A percentile compares a stretch with the other conserved stretches of the same genome.
Conservation (phyloP, 805 yeast species). For the Ogataea paradorogensis region DNA sequence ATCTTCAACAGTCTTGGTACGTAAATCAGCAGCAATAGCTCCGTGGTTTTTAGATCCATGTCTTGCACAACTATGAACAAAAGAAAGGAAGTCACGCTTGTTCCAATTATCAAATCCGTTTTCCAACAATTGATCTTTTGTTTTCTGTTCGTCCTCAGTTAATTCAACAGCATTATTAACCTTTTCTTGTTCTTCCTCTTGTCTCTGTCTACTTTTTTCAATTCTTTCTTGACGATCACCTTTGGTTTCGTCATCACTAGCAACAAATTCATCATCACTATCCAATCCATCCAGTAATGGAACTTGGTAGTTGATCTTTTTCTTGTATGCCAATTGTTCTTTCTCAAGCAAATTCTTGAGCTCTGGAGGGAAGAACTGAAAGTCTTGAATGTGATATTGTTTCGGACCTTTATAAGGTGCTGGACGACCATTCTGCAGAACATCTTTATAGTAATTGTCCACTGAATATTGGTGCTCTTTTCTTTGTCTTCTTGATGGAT, state of each 20-base stretch:
- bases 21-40: constrained; percentile 52
- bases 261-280: constrained; percentile 47
- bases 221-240: constrained; percentile 24
- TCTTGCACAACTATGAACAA: constrained; percentile 65
- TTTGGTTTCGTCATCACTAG: constrained; percentile 32
- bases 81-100: constrained; percentile 70
- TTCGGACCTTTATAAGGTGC: constrained; percentile 58
- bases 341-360: constrained; percentile 53
- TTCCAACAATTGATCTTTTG: constrained; percentile 51
- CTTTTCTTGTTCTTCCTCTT: constrained; percentile 48
- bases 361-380: constrained; percentile 64
- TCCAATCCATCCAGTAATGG: constrained; percentile 58
- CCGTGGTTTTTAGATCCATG: constrained; percentile 54
- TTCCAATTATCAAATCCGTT: constrained; percentile 69
- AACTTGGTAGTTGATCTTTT: constrained; percentile 55
- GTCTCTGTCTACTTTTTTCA: constrained; percentile 32
- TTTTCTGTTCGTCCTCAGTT: constrained; percentile 56
- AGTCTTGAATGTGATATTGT: constrained; percentile 60
- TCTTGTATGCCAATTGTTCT: constrained; percentile 64
- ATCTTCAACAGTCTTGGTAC: constrained; percentile 56
- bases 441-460: constrained; percentile 74
- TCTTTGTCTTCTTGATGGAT: constrained; percentile 72
- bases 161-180: constrained; percentile 57
- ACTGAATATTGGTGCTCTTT: constrained; percentile 76
- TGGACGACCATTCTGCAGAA: constrained; percentile 43